A percentile compares a stretch with the other conserved stretches of the same genome.
These are phyloP conservation scores for Phytophthora macrochlamydospora DNA, from an alignment of 352 stramenopile genomes.

Conservation along the genomic window DNA sequence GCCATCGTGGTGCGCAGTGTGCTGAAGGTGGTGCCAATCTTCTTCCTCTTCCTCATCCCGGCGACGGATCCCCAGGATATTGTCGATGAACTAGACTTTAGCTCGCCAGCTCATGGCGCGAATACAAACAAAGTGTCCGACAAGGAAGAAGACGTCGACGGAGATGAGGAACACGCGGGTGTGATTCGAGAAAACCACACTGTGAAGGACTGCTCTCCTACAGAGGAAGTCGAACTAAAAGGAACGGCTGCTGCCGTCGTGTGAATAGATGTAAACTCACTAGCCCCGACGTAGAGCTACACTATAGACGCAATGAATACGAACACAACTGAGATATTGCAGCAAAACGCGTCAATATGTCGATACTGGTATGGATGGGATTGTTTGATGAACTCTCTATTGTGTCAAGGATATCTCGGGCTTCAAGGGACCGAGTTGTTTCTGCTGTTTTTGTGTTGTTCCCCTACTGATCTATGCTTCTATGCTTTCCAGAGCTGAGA, in stretches of 20 bases:
- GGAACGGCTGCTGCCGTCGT: conserved; percentile 20
- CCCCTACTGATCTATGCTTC: conserved; percentile 2
- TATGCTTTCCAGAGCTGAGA: conserved; percentile 26
- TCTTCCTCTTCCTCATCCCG: conserved; percentile 89
- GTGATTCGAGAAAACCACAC: conserved; percentile 54
- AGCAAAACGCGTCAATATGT: conserved; percentile 12
- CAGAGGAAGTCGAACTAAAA: conserved; percentile 30
- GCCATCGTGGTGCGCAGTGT: conserved; percentile 92
- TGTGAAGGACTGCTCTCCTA: conserved; percentile 42
- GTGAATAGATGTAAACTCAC: conserved; percentile 17
- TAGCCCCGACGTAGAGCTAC: background rate
- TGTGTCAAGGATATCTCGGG: conserved; percentile 22
- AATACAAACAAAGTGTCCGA: conserved; percentile 1
- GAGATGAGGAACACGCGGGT: conserved; percentile 30
- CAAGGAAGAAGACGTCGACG: conserved; percentile 10
- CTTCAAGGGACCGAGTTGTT: conserved; percentile 16
- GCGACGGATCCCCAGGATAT: conserved; percentile 77
- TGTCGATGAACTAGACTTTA: conserved; percentile 73
- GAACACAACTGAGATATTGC: background rate
- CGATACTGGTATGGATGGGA: conserved; percentile 29
- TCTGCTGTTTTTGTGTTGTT: conserved; percentile 11
- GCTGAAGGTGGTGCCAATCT: conserved; percentile 91
- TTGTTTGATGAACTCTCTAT: conserved; percentile 20
- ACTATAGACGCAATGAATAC: conserved; percentile 11
- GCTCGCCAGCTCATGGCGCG: conserved; percentile 18